Percentiles rank a stretch among this genome's conserved stretches.
Conservation (phyloP, 1,284 basidiomycete genomes). For the Ceratobasidium papillatum region DNA sequence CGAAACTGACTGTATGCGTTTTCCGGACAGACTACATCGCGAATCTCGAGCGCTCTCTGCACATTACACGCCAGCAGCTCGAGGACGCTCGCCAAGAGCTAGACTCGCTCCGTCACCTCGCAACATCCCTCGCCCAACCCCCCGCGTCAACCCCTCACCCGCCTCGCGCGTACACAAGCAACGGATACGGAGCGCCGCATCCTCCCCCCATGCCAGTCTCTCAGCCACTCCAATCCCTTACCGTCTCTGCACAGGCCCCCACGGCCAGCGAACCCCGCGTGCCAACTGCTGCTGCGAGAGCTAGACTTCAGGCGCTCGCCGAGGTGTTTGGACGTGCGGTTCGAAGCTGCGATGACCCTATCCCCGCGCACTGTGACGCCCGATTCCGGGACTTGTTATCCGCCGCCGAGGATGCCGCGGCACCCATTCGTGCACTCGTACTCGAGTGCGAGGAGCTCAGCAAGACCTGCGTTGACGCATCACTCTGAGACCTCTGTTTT, state of each 20-base stretch:
- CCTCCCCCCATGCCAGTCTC: constrained; percentile 16
- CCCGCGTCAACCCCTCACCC: neutral
- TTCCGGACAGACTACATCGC: constrained; percentile 30
- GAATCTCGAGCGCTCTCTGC: constrained; percentile 32
- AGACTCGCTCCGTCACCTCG: constrained; percentile 23
- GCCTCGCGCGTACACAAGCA: constrained; percentile 14
- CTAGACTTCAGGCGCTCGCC: constrained; percentile 4
- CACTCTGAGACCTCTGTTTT: neutral
- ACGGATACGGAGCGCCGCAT: constrained; percentile 2
- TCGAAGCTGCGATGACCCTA: constrained; percentile 30
- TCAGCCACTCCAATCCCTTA: neutral
- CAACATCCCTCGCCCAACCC: constrained; percentile 17
- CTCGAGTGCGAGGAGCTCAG: constrained; percentile 35
- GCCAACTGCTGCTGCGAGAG: neutral
- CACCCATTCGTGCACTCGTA: constrained; percentile 16
- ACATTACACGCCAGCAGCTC: constrained; percentile 34
- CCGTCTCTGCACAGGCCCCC: neutral
- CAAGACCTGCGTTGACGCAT: constrained; percentile 30
- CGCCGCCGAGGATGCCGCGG: constrained; percentile 17
- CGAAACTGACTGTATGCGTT: constrained; percentile 25
- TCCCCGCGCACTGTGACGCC: constrained; percentile 31
- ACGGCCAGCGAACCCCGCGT: neutral
- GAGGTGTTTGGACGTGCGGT: constrained; percentile 19
- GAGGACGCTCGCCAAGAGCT: constrained; percentile 25
- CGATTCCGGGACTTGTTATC: constrained; percentile 20